phyloP scores from a whole-genome alignment of 257 asterid species.

The Petrea volubilis region DNA sequence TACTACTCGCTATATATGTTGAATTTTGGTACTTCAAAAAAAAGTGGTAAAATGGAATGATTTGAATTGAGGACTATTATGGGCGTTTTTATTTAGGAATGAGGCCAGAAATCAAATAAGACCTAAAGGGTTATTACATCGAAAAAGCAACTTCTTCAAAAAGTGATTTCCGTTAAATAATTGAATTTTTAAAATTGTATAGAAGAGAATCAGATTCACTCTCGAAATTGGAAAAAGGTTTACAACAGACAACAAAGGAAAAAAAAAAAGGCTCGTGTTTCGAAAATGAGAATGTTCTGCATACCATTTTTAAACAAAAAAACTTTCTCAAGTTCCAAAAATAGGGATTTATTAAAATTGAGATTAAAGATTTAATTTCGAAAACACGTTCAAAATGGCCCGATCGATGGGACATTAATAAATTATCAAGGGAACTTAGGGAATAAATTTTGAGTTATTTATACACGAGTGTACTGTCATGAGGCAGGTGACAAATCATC shows the following conservation, averaged over 20 bases:
- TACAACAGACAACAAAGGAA: too few species aligned
- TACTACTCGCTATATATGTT: neutral
- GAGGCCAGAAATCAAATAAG: neutral
- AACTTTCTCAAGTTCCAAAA: neutral
- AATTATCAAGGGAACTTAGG: too few species aligned
- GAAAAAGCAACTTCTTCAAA: neutral
- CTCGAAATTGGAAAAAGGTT: slow-evolving; percentile 36
- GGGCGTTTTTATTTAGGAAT: neutral
- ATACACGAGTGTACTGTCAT: too few species aligned
- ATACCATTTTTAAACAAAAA: neutral
- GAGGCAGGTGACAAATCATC: too few species aligned
- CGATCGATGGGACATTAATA: too few species aligned
- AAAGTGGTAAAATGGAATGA: neutral
- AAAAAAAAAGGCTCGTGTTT: slow-evolving; percentile 20
- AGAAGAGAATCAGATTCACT: slow-evolving; percentile 42
- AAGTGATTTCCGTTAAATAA: slow-evolving; percentile 17
- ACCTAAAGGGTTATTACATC: neutral
- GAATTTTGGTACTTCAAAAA: neutral
- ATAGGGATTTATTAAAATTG: too few species aligned
- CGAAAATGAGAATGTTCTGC: slow-evolving; percentile 21
- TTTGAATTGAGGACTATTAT: too few species aligned
- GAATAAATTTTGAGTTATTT: too few species aligned
- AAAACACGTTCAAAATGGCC: too few species aligned
- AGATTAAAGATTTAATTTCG: too few species aligned
- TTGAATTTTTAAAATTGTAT: slow-evolving; percentile 7